Evolutionary conservation across 1,284 basidiomycete genomes (phyloP).

Genomic region (Pseudozyma thailandica): DNA sequence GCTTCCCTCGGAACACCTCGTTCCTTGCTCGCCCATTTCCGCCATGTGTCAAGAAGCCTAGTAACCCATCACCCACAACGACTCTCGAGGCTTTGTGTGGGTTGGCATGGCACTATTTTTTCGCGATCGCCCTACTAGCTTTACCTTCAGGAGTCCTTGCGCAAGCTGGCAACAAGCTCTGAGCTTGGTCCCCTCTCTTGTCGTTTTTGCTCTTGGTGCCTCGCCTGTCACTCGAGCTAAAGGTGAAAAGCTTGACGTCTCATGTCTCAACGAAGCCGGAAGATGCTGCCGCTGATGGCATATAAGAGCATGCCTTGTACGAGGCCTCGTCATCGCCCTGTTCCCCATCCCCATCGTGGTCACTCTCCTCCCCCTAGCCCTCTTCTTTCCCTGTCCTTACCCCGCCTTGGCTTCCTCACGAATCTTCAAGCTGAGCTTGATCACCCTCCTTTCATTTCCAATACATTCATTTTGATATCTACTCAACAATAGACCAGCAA

Average conservation of each 20-base stretch:
- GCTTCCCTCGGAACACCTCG: conserved; percentile 30
- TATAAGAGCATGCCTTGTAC: background rate
- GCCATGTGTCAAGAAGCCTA: background rate
- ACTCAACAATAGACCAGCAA: background rate
- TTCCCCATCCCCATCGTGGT: conserved; percentile 14
- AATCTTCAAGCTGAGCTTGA: background rate
- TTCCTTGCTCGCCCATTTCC: conserved; percentile 22
- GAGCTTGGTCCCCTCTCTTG: too few species aligned
- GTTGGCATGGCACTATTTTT: too few species aligned
- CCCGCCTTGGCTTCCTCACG: background rate
- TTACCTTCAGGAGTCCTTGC: too few species aligned
- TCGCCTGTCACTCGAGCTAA: too few species aligned
- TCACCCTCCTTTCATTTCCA: background rate
- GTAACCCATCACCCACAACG: too few species aligned
- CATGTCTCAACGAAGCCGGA: too few species aligned
- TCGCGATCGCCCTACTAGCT: too few species aligned
- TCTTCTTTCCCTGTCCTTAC: background rate
- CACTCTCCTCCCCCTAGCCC: conserved; percentile 1
- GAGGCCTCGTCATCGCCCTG: background rate
- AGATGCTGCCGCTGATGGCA: too few species aligned
- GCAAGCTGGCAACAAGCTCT: too few species aligned
- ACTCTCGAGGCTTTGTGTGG: too few species aligned
- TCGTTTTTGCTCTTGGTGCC: too few species aligned
- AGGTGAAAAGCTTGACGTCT: too few species aligned
- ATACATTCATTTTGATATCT: conserved; percentile 7